Evolutionary conservation across 768 basidiomycete genomes (phyloP).

Genomic region (Podaxis mareebaensis): DNA sequence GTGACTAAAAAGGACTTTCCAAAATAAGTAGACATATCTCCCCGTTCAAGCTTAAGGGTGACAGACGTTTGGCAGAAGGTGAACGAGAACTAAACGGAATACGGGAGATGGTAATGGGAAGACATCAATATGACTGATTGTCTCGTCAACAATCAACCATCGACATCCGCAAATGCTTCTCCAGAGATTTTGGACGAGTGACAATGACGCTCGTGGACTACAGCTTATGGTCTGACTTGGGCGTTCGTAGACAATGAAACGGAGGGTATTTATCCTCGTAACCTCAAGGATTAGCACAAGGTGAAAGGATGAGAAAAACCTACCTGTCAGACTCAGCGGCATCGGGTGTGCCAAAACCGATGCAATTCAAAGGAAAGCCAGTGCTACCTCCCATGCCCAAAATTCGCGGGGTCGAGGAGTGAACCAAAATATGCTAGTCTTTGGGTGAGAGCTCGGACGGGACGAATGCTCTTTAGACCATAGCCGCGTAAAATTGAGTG

Average conservation of each 20-base stretch:
- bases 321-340: not conserved
- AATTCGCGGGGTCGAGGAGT: not conserved
- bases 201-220: not conserved
- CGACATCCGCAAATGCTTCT: not conserved
- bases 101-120: not conserved
- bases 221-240: not conserved
- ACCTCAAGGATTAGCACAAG: slow-evolving; percentile 1
- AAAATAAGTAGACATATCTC: not conserved
- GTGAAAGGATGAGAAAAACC: not conserved
- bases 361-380: not conserved
- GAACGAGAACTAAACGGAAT: slow-evolving; percentile 1
- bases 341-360: not conserved
- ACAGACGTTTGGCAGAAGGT: not conserved
- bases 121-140: not conserved
- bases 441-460: not conserved
- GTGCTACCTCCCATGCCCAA: not conserved
- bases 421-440: not conserved
- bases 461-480: not conserved
- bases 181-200: slow-evolving; percentile 1
- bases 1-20: not conserved
- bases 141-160: not conserved
- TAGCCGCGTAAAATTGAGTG: not conserved
- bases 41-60: not conserved
- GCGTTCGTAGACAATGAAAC: not conserved
- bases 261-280: not conserved